Evolutionary conservation across 345 rosid genomes (phyloP), one percentile per base, ranked within the genome.

Genomic region (Sisymbrium altissimum): DNA sequence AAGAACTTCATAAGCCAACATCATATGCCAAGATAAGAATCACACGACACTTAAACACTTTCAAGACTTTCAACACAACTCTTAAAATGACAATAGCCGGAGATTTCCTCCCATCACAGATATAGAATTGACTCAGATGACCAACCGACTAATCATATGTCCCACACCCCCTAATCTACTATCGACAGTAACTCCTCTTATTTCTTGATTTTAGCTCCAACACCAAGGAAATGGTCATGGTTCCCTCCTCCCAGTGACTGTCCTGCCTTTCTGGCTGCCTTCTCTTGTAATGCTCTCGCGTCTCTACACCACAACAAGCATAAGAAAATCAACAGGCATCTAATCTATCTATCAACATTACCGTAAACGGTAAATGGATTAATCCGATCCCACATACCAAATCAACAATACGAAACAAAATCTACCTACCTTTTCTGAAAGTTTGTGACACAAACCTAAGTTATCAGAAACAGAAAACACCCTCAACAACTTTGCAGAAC

Each of bases 211-310:
- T 69, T 80, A 68, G 69, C 81, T 63, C 76, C 84, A 44, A 53
- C 82, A 2, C 83, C 5, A 1, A 21, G 41, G 41, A 18, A 79
- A 7, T 71, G 78, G 0, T 73, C 74, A 58, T 66, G 82, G 52
- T 74, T 78, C 58, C 85, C 87, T 43, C 81, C 85, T 2, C 74
- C 78, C 10, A 80, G 77, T 1, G 80, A 73, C 78, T 85, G 92
- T 7, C 66, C 90, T 14, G 91, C 91, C 83, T 91, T 89, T 86
- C 82, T 88, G 2, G 93, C 97, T 0, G 84, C 41, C 81, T 91
- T 89, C 71, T 91, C 93, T 69, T 89, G 96, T 81, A 91, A 70
- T 0, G 97, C 96, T 78, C 84, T 89, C 0, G 93, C 96, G 60
- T 89, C 97, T 56, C 93, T 91, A 75, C 57, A 32, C 32, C 13